Percentiles rank a stretch among this genome's conserved stretches.
Evolutionary conservation across 2,329 filamentous ascomycete species (phyloP).

Genomic region (Alternaria sp.): DNA sequence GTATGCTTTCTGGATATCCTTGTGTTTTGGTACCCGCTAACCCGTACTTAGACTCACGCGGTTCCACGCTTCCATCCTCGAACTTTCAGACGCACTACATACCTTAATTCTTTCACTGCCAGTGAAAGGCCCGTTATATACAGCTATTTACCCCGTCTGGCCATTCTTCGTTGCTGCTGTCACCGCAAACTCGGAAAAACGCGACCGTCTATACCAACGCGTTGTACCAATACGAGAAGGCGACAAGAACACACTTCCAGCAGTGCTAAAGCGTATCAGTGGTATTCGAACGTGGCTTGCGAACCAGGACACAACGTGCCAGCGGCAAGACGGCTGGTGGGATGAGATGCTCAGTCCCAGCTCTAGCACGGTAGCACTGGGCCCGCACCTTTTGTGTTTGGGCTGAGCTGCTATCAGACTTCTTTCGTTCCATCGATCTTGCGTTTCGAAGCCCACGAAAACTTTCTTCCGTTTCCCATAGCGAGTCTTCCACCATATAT

Average conservation of each 20-base stretch:
- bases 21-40: slow-evolving; percentile 5
- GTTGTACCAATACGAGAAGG: slow-evolving; percentile 44
- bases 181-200: slow-evolving; percentile 42
- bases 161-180: slow-evolving; percentile 45
- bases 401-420: slow-evolving; percentile 12
- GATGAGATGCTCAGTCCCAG: slow-evolving; percentile 44
- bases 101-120: slow-evolving; percentile 37
- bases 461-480: not conserved
- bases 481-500: not conserved
- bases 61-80: slow-evolving; percentile 40
- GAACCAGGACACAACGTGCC: slow-evolving; percentile 33
- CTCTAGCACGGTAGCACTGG: slow-evolving; percentile 34
- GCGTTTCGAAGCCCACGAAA: not conserved
- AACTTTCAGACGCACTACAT: slow-evolving; percentile 38
- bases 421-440: too few relatives aligned
- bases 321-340: slow-evolving; percentile 42
- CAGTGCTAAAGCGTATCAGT: slow-evolving; percentile 42
- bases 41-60: slow-evolving; percentile 34
- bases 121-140: slow-evolving; percentile 44
- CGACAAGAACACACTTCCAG: slow-evolving; percentile 43
- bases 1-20: slow-evolving; percentile 18
- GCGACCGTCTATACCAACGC: slow-evolving; percentile 41
- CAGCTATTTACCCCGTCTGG: slow-evolving; percentile 46
- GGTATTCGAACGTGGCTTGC: slow-evolving; percentile 43
- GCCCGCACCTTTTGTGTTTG: slow-evolving; percentile 24